Evolutionary conservation across 176 grass and related monocot genomes (phyloP).

Genomic region (Typha latifolia): DNA sequence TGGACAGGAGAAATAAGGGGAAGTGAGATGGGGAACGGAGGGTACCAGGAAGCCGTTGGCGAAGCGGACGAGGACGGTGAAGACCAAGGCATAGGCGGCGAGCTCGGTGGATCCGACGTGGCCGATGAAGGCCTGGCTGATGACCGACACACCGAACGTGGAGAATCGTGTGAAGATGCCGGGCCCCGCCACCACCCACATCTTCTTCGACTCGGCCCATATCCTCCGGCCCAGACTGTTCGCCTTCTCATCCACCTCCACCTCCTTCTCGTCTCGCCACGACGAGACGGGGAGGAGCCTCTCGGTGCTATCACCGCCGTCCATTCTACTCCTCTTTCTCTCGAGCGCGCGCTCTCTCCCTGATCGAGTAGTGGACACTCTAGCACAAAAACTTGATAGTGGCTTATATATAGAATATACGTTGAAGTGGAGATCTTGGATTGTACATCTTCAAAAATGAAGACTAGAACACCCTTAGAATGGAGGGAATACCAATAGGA

Average conservation of each 20-base stretch:
- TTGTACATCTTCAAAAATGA: too few species aligned
- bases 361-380: too few species aligned
- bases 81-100: conserved; percentile 24
- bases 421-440: too few species aligned
- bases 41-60: conserved; percentile 17
- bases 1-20: neutral
- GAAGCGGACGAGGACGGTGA: conserved; percentile 24
- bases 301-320: neutral
- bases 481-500: too few species aligned
- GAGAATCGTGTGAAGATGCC: conserved; percentile 23
- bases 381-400: too few species aligned
- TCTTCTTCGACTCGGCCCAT: conserved; percentile 18
- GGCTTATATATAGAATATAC: too few species aligned
- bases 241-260: neutral
- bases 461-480: too few species aligned
- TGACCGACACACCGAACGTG: conserved; percentile 21
- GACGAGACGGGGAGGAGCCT: neutral
- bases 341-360: too few species aligned
- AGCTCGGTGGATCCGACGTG: conserved; percentile 17
- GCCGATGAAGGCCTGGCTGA: conserved; percentile 24
- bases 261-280: neutral
- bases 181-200: conserved; percentile 14
- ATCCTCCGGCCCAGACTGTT: neutral
- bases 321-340: too few species aligned
- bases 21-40: neutral